A percentile compares a stretch with the other conserved stretches of the same genome.
These are phyloP conservation scores for Singerocomus inundabilis DNA, from an alignment of 1,284 basidiomycete species.

Conservation along the genomic window DNA sequence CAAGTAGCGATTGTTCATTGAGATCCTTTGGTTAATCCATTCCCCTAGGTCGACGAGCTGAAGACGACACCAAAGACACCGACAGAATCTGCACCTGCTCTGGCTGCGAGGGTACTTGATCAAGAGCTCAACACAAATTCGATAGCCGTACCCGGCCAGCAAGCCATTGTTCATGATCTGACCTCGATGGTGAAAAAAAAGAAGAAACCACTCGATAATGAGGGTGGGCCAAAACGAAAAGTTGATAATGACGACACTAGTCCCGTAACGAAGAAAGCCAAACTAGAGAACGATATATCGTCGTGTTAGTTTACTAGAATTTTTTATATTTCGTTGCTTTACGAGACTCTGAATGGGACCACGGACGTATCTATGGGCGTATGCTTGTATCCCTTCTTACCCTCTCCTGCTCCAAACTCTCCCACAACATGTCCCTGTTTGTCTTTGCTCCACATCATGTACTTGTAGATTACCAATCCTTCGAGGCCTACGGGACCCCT, in stretches of 20 bases:
- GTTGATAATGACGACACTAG: slow-evolving; percentile 57
- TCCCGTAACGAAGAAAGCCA: slow-evolving; percentile 64
- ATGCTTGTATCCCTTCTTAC: slow-evolving; percentile 79
- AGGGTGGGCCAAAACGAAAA: slow-evolving; percentile 58
- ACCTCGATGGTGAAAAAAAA: slow-evolving; percentile 85
- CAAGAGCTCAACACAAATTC: slow-evolving; percentile 51
- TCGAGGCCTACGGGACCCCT: slow-evolving; percentile 96
- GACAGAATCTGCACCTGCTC: slow-evolving; percentile 54
- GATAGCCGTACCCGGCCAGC: slow-evolving; percentile 29
- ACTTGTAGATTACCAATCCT: slow-evolving; percentile 94
- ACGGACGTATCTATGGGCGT: slow-evolving; percentile 44
- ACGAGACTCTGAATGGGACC: slow-evolving; percentile 41
- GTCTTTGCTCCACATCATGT: slow-evolving; percentile 77
- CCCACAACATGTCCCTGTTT: slow-evolving; percentile 75
- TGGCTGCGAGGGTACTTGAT: slow-evolving; percentile 69
- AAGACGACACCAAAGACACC: slow-evolving; percentile 71
- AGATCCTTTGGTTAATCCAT: not conserved
- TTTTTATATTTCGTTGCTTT: not conserved
- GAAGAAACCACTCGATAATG: slow-evolving; percentile 49
- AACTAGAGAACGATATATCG: slow-evolving; percentile 42
- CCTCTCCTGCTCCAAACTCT: slow-evolving; percentile 74
- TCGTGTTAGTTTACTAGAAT: slow-evolving; percentile 16
- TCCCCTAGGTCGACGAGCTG: slow-evolving; percentile 75
- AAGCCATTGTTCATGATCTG: slow-evolving; percentile 68
- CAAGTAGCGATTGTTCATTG: not conserved